Evolutionary conservation across 164 flowering plant species (phyloP), one percentile per base, ranked within the genome.

Genomic region (grape (Vitis vinifera)): DNA sequence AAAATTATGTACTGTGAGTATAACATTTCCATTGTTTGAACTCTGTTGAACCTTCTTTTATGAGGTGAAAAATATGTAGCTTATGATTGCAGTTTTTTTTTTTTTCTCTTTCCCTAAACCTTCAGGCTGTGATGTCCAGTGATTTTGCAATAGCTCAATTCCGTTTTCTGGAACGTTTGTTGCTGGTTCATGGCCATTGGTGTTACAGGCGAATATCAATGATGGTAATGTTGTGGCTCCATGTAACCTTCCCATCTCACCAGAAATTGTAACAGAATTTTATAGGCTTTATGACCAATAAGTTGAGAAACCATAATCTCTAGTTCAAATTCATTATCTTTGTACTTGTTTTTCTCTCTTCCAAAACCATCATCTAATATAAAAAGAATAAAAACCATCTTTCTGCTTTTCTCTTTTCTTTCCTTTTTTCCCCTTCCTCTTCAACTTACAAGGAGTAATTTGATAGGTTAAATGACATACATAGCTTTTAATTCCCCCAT

Each of bases 151-250:
- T 90, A 57, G 97, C 93, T 66, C 98, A 92, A 73, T 92, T 92
- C 63, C 89, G 90, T 37, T 91, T 80, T 73, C 79, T 93, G 70
- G 97, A 90, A 68, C 88, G 90, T 9, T 66, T 93, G 69, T 78
- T 93, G 73, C 85, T 93, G 65, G 95, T 91, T 11, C 98, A 93
- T 78, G 97, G 98, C 50, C 97, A 93, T 76, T 93, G 97, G 97
- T 93, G 92, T 74, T 93, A 90, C 78, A 82, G 97, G 74, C 71
- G 98, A 75, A 88, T 93, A 63, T 49, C 93, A 17, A 75, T 83
- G 88, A 93, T 91, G 98, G 98, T 93, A 88, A 78, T 59, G 5
- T 55, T 59, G 50, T 19, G 29, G 15, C 17, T 49, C 17, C 51
- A 10, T 37, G 12, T 16, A 19, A 15, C 27, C 27, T 23, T 23